Conservation (phyloP, 2,329 filamentous ascomycete genomes). For the Aspergillus thermomutatus region DNA sequence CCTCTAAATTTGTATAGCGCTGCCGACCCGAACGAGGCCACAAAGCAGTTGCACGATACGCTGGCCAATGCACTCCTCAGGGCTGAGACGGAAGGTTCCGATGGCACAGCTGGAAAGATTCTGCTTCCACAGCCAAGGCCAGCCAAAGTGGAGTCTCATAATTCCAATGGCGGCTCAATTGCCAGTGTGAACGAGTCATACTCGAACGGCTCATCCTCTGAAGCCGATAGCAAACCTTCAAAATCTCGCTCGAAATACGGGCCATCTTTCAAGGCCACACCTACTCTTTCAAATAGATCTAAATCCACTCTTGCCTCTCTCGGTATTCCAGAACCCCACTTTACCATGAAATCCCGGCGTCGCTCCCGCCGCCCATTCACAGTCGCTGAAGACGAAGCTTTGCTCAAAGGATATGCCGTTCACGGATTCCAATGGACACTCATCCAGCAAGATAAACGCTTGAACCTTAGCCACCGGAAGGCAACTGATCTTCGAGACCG, state of each 20-base stretch:
- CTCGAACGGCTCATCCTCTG: conserved; percentile 19
- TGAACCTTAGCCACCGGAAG: conserved; percentile 51
- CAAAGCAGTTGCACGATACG: conserved; percentile 34
- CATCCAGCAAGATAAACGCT: conserved; percentile 54
- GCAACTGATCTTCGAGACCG: conserved; percentile 61
- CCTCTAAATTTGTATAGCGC: conserved; percentile 18
- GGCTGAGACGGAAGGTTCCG: conserved; percentile 25
- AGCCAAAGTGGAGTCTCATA: conserved; percentile 14
- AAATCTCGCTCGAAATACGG: conserved; percentile 10
- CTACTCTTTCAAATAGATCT: conserved; percentile 30
- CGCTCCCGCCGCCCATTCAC: conserved; percentile 56
- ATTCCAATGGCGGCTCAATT: conserved; percentile 11
- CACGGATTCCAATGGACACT: conserved; percentile 59
- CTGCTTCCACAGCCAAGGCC: conserved; percentile 23
- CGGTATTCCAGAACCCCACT: conserved; percentile 50
- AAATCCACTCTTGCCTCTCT: conserved; percentile 36
- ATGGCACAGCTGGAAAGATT: conserved; percentile 22
- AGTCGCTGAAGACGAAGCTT: conserved; percentile 54
- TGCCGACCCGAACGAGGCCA: conserved; percentile 36
- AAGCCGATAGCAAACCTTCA: conserved; percentile 9
- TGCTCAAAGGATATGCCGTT: conserved; percentile 57
- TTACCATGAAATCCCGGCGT: conserved; percentile 45
- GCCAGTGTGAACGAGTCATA: conserved; percentile 15
- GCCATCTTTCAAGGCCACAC: conserved; percentile 21
- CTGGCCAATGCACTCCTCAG: conserved; percentile 32